Evolutionary conservation across 1,284 basidiomycete species (phyloP).

Genomic region (Apiotrichum gracile): DNA sequence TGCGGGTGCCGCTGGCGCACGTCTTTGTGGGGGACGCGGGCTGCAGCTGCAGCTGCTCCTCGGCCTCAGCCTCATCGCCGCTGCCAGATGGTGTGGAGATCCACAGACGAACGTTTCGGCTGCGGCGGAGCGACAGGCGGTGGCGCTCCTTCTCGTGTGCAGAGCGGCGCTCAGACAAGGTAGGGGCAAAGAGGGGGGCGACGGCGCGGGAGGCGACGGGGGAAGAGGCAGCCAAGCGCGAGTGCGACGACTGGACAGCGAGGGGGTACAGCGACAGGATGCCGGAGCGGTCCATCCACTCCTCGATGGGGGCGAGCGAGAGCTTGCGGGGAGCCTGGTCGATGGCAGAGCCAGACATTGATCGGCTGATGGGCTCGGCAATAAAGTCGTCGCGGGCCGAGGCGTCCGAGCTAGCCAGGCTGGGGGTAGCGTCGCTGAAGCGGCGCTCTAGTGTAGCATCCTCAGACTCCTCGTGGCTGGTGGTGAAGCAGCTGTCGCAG

Average conservation of each 20-base stretch:
- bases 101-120: conserved; percentile 17
- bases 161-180: conserved; percentile 20
- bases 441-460: background rate
- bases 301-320: conserved; percentile 34
- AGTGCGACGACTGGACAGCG: conserved; percentile 32
- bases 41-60: background rate
- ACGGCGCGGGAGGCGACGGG: conserved; percentile 18
- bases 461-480: conserved; percentile 1
- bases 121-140: conserved; percentile 24
- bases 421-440: conserved; percentile 8
- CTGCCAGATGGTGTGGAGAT: conserved; percentile 11
- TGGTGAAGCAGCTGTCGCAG: conserved; percentile 30
- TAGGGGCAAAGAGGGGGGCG: conserved; percentile 36
- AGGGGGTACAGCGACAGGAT: conserved; percentile 43
- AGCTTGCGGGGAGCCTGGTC: conserved; percentile 1
- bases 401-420: conserved; percentile 11
- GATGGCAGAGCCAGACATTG: background rate
- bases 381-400: conserved; percentile 15
- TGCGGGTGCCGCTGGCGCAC: conserved; percentile 2
- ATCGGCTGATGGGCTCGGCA: conserved; percentile 8
- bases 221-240: conserved; percentile 4
- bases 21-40: background rate
- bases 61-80: conserved; percentile 19
- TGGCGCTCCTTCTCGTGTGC: conserved; percentile 28
- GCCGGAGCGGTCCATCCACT: conserved; percentile 42